These are phyloP conservation scores for Fusarium scirpi DNA, from an alignment of 2,329 filamentous ascomycete species.

Conservation along the genomic window DNA sequence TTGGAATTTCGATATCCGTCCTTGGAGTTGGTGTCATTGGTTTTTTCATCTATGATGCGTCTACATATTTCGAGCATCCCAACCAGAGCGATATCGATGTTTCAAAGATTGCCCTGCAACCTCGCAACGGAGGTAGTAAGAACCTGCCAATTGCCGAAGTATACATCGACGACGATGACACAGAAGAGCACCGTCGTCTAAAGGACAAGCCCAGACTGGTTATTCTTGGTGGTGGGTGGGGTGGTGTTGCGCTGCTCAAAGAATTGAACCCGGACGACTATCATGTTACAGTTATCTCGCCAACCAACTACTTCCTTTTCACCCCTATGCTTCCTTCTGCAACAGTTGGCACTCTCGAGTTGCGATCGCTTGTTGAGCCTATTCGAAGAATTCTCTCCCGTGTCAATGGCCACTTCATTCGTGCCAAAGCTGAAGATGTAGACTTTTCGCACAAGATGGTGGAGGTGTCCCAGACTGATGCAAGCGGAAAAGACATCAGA, in stretches of 20 bases:
- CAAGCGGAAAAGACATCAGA: constrained; percentile 76
- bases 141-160: constrained; percentile 92
- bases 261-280: constrained; percentile 91
- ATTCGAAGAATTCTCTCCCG: constrained; percentile 84
- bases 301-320: constrained; percentile 96
- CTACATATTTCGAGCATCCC: constrained; percentile 83
- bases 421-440: constrained; percentile 86
- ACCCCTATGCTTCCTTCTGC: constrained; percentile 98
- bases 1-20: constrained; percentile 80
- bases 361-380: constrained; percentile 92
- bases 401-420: constrained; percentile 89
- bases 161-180: constrained; percentile 90
- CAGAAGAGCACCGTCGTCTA: constrained; percentile 72
- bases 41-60: constrained; percentile 95
- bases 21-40: constrained; percentile 76
- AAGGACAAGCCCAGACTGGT: constrained; percentile 94
- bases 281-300: constrained; percentile 94
- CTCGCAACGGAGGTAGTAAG: constrained; percentile 88
- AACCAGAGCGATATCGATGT: constrained; percentile 80
- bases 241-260: constrained; percentile 91
- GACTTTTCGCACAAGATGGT: constrained; percentile 93
- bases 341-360: constrained; percentile 92
- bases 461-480: constrained; percentile 81
- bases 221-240: constrained; percentile 94
- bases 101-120: constrained; percentile 84